phyloP scores from a whole-genome alignment of 1,139 yeast genomes.

The Suhomyces guaymorum region DNA sequence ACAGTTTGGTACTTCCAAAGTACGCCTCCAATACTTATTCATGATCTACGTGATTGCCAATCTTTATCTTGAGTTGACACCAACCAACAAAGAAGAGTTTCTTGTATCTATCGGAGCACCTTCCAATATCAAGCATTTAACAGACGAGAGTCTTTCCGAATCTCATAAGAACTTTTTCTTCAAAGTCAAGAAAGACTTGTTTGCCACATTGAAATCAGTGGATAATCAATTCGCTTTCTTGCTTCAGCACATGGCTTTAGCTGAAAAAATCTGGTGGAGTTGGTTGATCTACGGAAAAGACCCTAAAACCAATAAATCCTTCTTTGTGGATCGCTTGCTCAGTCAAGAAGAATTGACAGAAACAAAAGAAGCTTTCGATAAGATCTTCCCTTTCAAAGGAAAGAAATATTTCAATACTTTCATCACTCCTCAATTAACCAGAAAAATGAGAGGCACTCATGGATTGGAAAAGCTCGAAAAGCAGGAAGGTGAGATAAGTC shows the following conservation, averaged over 20 bases:
- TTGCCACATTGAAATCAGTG: conserved; percentile 21
- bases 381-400: conserved; percentile 31
- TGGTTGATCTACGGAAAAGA: conserved; percentile 46
- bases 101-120: conserved; percentile 28
- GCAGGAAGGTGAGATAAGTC: conserved; percentile 1
- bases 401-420: conserved; percentile 44
- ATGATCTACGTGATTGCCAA: conserved; percentile 35
- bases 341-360: conserved; percentile 24
- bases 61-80: conserved; percentile 33
- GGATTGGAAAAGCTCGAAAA: conserved; percentile 29
- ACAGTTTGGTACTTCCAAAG: conserved; percentile 29
- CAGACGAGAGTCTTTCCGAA: conserved; percentile 37
- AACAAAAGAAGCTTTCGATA: conserved; percentile 19
- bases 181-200: conserved; percentile 31
- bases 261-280: conserved; percentile 45
- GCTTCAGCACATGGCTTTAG: conserved; percentile 27
- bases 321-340: conserved; percentile 28
- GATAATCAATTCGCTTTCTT: conserved; percentile 32
- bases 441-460: conserved; percentile 40
- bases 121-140: conserved; percentile 36
- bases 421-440: conserved; percentile 47
- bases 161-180: conserved; percentile 22
- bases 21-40: conserved; percentile 31
- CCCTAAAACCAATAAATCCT: conserved; percentile 30
- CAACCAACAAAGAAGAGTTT: conserved; percentile 26